These are phyloP conservation scores for Dioscorea cayenensis DNA, from an alignment of 116 monocot species.

Conservation along the genomic window DNA sequence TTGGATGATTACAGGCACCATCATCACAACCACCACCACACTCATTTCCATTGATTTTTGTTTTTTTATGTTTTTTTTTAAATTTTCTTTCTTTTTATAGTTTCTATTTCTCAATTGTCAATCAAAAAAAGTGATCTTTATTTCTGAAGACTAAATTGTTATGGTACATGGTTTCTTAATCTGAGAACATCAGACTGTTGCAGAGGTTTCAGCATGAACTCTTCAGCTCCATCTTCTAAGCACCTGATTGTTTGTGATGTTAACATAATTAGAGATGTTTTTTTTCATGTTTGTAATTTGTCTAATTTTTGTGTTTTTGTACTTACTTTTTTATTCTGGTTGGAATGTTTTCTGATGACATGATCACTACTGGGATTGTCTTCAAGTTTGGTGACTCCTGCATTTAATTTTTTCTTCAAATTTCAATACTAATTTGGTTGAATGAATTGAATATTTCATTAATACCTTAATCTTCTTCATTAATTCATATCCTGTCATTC, in stretches of 20 bases:
- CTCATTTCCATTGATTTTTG: slow-evolving; percentile 35
- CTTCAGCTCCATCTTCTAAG: slow-evolving; percentile 27
- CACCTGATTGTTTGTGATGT: slow-evolving; percentile 9
- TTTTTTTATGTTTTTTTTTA: background rate
- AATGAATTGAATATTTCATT: background rate
- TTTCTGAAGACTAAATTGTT: slow-evolving; percentile 12
- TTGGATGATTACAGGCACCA: slow-evolving; percentile 49
- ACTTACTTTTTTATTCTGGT: slow-evolving; percentile 29
- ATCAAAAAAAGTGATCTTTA: background rate
- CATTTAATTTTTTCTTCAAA: background rate
- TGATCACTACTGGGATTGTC: slow-evolving; percentile 24
- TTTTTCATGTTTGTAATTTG: background rate
- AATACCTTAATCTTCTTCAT: slow-evolving; percentile 34
- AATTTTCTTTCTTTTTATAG: background rate
- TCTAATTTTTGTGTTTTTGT: background rate
- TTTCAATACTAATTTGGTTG: background rate
- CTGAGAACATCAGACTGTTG: slow-evolving; percentile 27
- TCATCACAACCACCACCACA: slow-evolving; percentile 25
- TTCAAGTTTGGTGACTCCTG: slow-evolving; percentile 29
- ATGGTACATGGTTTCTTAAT: slow-evolving; percentile 7
- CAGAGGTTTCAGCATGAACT: slow-evolving; percentile 38
- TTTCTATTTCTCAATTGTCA: too few species aligned
- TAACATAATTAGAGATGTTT: too few species aligned
- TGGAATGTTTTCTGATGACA: slow-evolving; percentile 32
- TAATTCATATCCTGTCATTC: slow-evolving; percentile 40